Conservation (phyloP, 2,329 filamentous ascomycete species). For the Trichoderma aggressivum region DNA sequence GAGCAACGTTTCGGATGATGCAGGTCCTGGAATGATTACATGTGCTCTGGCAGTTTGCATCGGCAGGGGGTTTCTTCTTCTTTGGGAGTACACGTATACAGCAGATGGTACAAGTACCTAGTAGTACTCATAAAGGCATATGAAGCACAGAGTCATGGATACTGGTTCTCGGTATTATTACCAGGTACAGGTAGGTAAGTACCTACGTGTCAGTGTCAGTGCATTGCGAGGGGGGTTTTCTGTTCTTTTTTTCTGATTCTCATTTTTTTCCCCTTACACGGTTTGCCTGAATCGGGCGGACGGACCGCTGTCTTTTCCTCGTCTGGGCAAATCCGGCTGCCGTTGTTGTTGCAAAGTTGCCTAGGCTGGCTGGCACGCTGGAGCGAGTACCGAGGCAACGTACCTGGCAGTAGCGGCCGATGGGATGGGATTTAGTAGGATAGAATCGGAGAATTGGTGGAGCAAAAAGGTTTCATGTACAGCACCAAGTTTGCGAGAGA, state of each 20-base stretch:
- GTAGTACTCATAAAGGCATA: not conserved
- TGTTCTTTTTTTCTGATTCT: too few relatives aligned
- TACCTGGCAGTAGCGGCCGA: not conserved
- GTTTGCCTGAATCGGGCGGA: not conserved
- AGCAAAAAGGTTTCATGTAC: not conserved
- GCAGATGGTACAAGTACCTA: not conserved
- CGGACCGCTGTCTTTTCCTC: not conserved
- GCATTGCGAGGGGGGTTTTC: not conserved
- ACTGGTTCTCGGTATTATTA: not conserved
- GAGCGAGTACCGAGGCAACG: not conserved
- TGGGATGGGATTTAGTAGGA: not conserved
- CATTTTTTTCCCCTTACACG: not conserved
- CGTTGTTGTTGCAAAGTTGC: not conserved
- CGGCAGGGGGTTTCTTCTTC: not conserved
- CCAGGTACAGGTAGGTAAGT: not conserved
- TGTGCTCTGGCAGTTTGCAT: not conserved
- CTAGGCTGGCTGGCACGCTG: not conserved
- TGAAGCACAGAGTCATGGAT: not conserved
- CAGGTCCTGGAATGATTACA: not conserved
- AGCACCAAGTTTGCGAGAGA: too few relatives aligned
- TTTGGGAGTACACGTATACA: not conserved
- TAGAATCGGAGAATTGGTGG: conserved; percentile 4
- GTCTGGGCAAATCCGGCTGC: not conserved
- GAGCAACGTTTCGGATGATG: not conserved
- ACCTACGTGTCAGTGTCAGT: not conserved